phyloP scores from a whole-genome alignment of 169 alveolate species.

The Plasmodium yoelii region DNA sequence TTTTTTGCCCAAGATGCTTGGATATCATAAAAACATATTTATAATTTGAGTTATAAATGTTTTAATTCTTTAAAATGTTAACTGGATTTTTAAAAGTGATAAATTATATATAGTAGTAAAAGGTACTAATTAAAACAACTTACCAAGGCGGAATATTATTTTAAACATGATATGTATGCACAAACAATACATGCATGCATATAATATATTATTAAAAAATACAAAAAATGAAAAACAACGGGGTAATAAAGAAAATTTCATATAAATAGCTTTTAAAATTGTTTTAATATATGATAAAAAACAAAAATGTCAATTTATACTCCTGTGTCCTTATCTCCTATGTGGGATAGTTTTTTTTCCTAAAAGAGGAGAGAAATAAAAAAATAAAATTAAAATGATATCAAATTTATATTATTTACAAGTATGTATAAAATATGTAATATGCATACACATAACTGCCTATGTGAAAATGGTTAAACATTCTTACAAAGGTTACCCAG shows the following conservation, averaged over 20 bases:
- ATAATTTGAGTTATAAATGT: background rate
- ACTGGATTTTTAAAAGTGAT: background rate
- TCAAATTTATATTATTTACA: too few species aligned
- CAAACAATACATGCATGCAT: background rate
- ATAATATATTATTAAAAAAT: background rate
- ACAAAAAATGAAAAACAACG: background rate
- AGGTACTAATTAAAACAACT: constrained; percentile 1
- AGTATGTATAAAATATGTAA: too few species aligned
- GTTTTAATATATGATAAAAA: background rate
- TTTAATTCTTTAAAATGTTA: background rate
- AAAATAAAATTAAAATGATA: background rate
- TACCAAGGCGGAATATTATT: constrained; percentile 1
- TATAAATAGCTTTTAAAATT: too few species aligned
- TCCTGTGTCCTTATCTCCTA: background rate
- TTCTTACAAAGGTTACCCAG: too few species aligned
- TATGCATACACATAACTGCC: too few species aligned
- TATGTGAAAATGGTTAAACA: too few species aligned
- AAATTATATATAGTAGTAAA: background rate
- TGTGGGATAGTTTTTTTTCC: background rate
- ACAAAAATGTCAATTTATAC: background rate
- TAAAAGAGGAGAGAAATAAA: background rate
- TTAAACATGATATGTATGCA: background rate
- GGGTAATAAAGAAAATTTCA: too few species aligned
- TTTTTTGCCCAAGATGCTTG: constrained; percentile 60
- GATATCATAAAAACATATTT: constrained; percentile 29